Percentiles rank a stretch among this genome's conserved stretches.
phyloP scores from a whole-genome alignment of 2,329 filamentous ascomycete species.

The Chrysoporthe cubensis region DNA sequence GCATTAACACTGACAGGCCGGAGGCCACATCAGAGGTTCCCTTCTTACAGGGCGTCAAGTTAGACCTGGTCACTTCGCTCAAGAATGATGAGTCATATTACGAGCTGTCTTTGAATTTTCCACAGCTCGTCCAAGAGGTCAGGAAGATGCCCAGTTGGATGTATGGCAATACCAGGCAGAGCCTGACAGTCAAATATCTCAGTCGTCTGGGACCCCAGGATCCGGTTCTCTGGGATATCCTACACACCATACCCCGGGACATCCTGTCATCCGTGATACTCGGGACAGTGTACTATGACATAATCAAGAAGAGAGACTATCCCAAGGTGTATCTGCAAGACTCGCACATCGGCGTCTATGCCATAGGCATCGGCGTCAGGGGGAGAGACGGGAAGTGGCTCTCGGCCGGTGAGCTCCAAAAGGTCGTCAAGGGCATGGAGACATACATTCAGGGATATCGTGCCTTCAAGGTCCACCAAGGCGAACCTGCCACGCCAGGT shows the following conservation, averaged over 20 bases:
- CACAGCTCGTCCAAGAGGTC: too few species aligned
- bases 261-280: not conserved
- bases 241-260: not conserved
- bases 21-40: too few species aligned
- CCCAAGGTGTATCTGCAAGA: not conserved
- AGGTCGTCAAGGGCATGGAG: not conserved
- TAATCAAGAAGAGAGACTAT: not conserved
- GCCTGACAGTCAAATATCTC: not conserved
- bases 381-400: not conserved
- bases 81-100: too few species aligned
- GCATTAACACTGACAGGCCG: too few species aligned
- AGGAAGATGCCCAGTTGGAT: not conserved
- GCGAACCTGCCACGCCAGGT: too few species aligned
- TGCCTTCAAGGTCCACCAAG: not conserved
- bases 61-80: too few species aligned
- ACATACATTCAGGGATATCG: not conserved
- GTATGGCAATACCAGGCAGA: not conserved
- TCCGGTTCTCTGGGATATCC: not conserved
- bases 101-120: too few species aligned
- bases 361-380: not conserved
- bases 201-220: not conserved
- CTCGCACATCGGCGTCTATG: not conserved
- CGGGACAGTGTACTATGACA: not conserved
- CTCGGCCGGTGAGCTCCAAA: not conserved
- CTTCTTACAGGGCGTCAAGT: too few species aligned